phyloP scores from a whole-genome alignment of 140 eudicot species.

The Ambrosia hybrid region DNA sequence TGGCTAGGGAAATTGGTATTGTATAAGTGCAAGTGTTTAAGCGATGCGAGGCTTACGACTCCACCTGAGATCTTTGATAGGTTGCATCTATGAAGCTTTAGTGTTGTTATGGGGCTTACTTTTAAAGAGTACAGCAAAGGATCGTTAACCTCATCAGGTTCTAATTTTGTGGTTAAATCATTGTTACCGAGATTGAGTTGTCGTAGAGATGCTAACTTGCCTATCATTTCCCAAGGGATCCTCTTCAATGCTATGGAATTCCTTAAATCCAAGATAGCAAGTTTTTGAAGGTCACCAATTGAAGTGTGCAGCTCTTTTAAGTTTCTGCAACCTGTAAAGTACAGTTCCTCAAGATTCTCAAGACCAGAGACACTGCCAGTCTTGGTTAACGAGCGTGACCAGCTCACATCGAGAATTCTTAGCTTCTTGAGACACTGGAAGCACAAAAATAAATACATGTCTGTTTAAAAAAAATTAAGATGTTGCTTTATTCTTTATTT shows the following conservation, averaged over 20 bases:
- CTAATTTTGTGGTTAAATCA: neutral
- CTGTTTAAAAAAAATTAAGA: no score
- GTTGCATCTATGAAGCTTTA: neutral
- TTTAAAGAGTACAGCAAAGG: neutral
- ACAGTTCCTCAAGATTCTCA: conserved; percentile 19
- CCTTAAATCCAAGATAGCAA: neutral
- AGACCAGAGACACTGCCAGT: conserved; percentile 14
- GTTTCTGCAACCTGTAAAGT: neutral
- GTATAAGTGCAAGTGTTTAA: neutral
- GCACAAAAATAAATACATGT: neutral
- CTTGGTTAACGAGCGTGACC: neutral
- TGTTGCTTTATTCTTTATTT: no score
- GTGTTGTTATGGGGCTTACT: neutral
- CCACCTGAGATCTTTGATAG: neutral
- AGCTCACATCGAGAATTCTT: conserved; percentile 11
- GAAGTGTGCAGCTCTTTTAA: conserved; percentile 20
- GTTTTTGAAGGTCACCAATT: conserved; percentile 18
- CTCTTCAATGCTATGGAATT: neutral
- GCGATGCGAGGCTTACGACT: neutral
- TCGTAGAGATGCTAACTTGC: conserved; percentile 15
- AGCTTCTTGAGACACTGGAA: conserved; percentile 19
- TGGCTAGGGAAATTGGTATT: neutral
- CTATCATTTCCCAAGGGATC: conserved; percentile 20
- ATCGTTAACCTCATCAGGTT: neutral
- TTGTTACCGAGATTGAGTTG: no score